Evolutionary conservation across 495 filamentous ascomycete genomes (phyloP).

Genomic region (Aspergillus bertholletiae): DNA sequence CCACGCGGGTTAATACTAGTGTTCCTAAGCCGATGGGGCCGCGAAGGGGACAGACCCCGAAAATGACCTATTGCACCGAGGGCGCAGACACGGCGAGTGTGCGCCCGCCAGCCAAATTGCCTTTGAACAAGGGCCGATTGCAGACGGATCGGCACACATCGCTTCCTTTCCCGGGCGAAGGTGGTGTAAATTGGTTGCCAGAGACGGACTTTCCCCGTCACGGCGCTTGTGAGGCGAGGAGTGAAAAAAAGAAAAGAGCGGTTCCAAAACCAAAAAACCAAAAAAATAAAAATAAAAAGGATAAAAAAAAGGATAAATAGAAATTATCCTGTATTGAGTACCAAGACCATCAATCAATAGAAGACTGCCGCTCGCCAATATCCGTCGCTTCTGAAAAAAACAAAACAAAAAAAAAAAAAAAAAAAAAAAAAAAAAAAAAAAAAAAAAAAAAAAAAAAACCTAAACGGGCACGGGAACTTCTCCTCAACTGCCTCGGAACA

Average conservation of each 20-base stretch:
- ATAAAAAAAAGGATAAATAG: neutral
- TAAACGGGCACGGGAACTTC: neutral
- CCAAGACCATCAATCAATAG: no score
- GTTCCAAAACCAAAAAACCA: neutral
- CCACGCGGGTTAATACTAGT: conserved; percentile 7
- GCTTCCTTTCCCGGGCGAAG: conserved; percentile 4
- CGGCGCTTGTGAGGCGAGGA: no score
- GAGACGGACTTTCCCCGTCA: neutral
- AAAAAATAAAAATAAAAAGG: neutral
- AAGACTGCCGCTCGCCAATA: no score
- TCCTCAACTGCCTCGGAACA: neutral
- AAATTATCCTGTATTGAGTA: no score
- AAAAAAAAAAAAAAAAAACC: no score
- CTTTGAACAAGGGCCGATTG: neutral
- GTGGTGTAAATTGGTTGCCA: neutral
- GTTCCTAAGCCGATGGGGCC: neutral
- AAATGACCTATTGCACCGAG: neutral
- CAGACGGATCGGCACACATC: conserved; percentile 1
- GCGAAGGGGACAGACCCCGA: neutral
- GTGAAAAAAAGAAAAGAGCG: no score
- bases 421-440: no score
- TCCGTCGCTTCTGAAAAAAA: neutral
- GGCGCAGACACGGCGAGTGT: neutral
- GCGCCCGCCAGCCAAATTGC: neutral
- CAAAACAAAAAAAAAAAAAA: neutral